Evolutionary conservation across 257 asterid genomes (phyloP), one percentile per base, ranked within the genome.

Genomic region (Echites panduratus): DNA sequence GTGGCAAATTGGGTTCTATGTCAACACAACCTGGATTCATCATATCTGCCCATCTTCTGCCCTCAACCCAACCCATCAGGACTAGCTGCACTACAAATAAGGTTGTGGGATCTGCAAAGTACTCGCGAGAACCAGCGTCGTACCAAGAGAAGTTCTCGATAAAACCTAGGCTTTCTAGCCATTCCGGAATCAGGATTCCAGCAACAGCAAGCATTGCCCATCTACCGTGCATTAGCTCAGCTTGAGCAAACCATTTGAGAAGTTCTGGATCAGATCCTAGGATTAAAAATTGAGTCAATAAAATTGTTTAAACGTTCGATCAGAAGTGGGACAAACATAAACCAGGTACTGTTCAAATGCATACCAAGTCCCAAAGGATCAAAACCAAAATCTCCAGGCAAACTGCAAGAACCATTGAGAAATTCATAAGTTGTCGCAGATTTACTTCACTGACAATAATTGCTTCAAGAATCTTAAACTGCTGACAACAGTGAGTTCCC

Each of bases 51-150:
- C 96, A 91, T 82, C 97, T 83, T 70, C 97, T 75, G 2, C 97
- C 97, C 87, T 91, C 97, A 0, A 53, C 97, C 96, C 97, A 91
- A 0, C 96, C 97, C 97, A 91, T 91, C 35, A 91, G 81, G 63
- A 59, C 89, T 47, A 91, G 59, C 71, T 88, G 97, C 35, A 79
- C 82, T 27, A 82, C 87, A 5, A 91, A 82, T 50, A 91, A 67
- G n/a, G 97, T 91, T 3, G 82, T 76, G 2, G 91, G 86, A 38
- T 92, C 97, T 14, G 93, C 79, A 41, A 92, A 92, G 77, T 89
- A 92, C 24, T 92, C 96, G 1, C 88, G 78, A 2, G 83, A 70
- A 9, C 97, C 97, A 9, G 97, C 97, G 22, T 87, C 85, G 26
- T 74, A 89, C 97, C 97, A 92, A 16, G 95, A 88, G 85, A 77